phyloP scores from a whole-genome alignment of 768 basidiomycete species.

The Coprinellus micaceus region DNA sequence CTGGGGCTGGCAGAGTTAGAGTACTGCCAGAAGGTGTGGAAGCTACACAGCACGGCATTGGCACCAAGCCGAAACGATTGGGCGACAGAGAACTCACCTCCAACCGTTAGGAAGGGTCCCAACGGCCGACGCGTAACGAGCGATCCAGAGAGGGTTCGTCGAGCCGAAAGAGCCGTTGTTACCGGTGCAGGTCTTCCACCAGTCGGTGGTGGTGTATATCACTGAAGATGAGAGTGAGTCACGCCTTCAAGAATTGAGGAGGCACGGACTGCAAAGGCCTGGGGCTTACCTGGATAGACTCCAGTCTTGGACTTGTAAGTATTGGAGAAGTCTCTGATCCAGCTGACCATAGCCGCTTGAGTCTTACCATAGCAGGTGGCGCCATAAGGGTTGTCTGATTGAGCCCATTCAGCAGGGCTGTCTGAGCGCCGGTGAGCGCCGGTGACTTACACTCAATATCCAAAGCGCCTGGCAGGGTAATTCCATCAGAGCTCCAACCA shows the following conservation, averaged over 20 bases:
- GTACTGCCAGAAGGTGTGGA: constrained; percentile 59
- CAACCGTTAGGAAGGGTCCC: constrained; percentile 61
- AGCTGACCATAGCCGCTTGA: constrained; percentile 54
- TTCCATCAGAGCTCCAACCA: constrained; percentile 52
- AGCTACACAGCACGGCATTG: constrained; percentile 31
- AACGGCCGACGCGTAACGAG: constrained; percentile 44
- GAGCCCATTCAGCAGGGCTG: neutral
- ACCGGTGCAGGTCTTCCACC: constrained; percentile 68
- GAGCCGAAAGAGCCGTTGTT: constrained; percentile 47
- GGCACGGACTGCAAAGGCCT: too few relatives aligned
- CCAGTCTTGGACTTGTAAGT: constrained; percentile 49
- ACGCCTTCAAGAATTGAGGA: constrained; percentile 9
- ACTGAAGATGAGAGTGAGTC: too few relatives aligned
- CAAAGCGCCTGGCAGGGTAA: constrained; percentile 60
- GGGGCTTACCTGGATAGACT: too few relatives aligned
- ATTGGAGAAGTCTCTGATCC: constrained; percentile 59
- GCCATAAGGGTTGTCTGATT: constrained; percentile 51
- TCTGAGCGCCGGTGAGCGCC: neutral
- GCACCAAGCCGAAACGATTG: neutral
- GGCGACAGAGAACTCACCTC: constrained; percentile 27
- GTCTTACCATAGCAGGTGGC: constrained; percentile 53
- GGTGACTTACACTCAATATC: constrained; percentile 62
- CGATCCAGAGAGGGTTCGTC: constrained; percentile 61
- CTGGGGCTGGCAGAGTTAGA: constrained; percentile 50
- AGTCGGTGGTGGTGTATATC: constrained; percentile 56